Evolutionary conservation across 2,329 filamentous ascomycete genomes (phyloP).

Genomic region (Aaosphaeria pasadenensis): DNA sequence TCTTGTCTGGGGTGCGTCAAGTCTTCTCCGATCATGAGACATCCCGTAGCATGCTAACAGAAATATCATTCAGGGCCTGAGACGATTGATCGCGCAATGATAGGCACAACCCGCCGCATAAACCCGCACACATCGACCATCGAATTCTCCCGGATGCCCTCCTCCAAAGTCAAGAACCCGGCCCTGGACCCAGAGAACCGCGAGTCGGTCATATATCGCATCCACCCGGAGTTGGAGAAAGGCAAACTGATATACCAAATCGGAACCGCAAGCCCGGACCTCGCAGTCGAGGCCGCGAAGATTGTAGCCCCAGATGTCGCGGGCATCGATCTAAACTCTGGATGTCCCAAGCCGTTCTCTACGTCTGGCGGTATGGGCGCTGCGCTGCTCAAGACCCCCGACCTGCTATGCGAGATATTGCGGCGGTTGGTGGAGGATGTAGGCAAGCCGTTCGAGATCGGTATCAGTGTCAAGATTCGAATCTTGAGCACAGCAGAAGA

Average conservation of each 20-base stretch:
- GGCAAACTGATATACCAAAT: slow-evolving; percentile 84
- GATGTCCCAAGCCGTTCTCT: slow-evolving; percentile 97
- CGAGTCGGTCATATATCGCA: slow-evolving; percentile 74
- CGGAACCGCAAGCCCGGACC: slow-evolving; percentile 78
- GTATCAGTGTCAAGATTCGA: slow-evolving; percentile 95
- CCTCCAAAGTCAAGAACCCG: slow-evolving; percentile 64
- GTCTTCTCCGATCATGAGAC: slow-evolving; percentile 19
- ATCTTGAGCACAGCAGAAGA: slow-evolving; percentile 73
- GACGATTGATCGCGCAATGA: slow-evolving; percentile 87
- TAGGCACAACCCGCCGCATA: slow-evolving; percentile 75
- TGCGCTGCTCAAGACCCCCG: slow-evolving; percentile 79
- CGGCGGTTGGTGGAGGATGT: slow-evolving; percentile 78
- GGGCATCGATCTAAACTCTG: slow-evolving; percentile 95
- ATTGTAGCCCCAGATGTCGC: slow-evolving; percentile 83
- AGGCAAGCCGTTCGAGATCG: slow-evolving; percentile 74
- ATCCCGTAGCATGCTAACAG: slow-evolving; percentile 5
- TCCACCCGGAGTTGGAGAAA: slow-evolving; percentile 75
- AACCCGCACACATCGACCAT: slow-evolving; percentile 76
- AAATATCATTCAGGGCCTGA: slow-evolving; percentile 65
- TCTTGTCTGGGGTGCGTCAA: slow-evolving; percentile 79
- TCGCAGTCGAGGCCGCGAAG: slow-evolving; percentile 79
- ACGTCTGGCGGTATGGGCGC: slow-evolving; percentile 95
- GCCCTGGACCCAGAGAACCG: slow-evolving; percentile 51
- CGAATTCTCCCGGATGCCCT: slow-evolving; percentile 77
- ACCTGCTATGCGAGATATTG: slow-evolving; percentile 79